Evolutionary conservation across 176 grass and related monocot genomes (phyloP).

Genomic region (Raddia distichophylla): DNA sequence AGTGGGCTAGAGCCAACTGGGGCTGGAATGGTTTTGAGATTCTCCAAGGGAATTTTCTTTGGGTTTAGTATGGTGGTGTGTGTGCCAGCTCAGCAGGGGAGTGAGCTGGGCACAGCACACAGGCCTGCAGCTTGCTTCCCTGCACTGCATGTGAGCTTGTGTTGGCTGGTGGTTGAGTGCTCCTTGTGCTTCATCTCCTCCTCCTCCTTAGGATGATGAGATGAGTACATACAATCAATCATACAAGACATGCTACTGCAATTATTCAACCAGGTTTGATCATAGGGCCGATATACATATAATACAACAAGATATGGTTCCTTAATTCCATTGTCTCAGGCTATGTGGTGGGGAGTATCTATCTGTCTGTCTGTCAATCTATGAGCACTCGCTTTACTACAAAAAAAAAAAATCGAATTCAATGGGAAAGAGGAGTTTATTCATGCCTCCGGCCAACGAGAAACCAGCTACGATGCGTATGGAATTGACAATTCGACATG

Average conservation of each 20-base stretch:
- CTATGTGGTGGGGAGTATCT: constrained; percentile 37
- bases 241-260: constrained; percentile 34
- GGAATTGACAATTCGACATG: constrained; percentile 25
- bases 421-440: neutral
- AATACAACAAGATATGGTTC: constrained; percentile 19
- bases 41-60: constrained; percentile 34
- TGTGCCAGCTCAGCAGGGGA: constrained; percentile 50
- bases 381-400: neutral
- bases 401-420: neutral
- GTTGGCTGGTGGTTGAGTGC: constrained; percentile 52
- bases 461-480: constrained; percentile 40
- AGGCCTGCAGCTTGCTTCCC: neutral
- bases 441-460: constrained; percentile 33
- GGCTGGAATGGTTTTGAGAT: constrained; percentile 25
- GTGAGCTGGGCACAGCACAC: constrained; percentile 60
- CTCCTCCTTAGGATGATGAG: constrained; percentile 30
- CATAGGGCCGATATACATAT: neutral
- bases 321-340: neutral
- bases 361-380: constrained; percentile 19
- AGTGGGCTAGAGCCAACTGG: constrained; percentile 23
- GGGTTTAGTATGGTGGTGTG: constrained; percentile 37
- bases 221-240: constrained; percentile 34
- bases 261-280: constrained; percentile 40
- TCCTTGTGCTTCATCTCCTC: constrained; percentile 19
- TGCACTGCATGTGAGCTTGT: constrained; percentile 51